Conservation (phyloP, 192 early-diverging fungal genomes). For the Dissophora ornata region DNA sequence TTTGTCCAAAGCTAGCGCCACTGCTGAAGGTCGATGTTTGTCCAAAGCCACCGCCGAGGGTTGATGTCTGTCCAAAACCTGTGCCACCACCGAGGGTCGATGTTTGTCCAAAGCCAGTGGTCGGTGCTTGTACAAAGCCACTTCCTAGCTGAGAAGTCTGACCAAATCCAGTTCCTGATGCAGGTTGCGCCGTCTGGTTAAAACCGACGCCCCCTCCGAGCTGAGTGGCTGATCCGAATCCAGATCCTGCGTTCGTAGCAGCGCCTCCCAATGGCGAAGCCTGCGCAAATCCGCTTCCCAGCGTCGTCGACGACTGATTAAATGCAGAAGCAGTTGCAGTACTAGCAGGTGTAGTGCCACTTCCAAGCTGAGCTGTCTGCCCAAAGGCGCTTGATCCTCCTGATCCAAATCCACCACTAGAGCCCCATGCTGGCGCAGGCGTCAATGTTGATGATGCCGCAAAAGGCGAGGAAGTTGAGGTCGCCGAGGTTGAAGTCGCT, state of each 20-base stretch:
- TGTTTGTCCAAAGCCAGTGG: slow-evolving; percentile 31
- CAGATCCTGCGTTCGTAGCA: slow-evolving; percentile 5
- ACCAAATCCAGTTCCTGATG: slow-evolving; percentile 11
- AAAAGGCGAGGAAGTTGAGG: slow-evolving; percentile 12
- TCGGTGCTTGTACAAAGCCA: slow-evolving; percentile 29
- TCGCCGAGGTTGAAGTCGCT: neutral
- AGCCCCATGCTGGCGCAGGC: slow-evolving; percentile 22
- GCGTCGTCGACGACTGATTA: slow-evolving; percentile 1
- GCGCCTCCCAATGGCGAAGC: too few species aligned
- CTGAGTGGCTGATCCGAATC: slow-evolving; percentile 6
- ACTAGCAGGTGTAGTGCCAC: neutral
- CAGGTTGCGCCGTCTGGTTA: slow-evolving; percentile 11
- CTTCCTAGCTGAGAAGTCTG: slow-evolving; percentile 17
- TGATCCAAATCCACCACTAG: slow-evolving; percentile 12
- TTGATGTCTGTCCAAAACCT: slow-evolving; percentile 29
- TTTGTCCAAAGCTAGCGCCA: slow-evolving; percentile 5
- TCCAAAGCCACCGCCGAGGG: slow-evolving; percentile 20
- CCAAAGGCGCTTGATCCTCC: slow-evolving; percentile 18
- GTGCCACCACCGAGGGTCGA: slow-evolving; percentile 14
- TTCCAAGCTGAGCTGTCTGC: slow-evolving; percentile 17
- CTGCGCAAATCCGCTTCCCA: slow-evolving; percentile 12
- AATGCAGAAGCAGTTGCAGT: slow-evolving; percentile 7
- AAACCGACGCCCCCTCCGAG: neutral
- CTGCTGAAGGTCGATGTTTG: slow-evolving; percentile 14
- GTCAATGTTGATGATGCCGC: slow-evolving; percentile 11